Evolutionary conservation across 129 eudicot species (phyloP).

Genomic region (Sambucus nigra): DNA sequence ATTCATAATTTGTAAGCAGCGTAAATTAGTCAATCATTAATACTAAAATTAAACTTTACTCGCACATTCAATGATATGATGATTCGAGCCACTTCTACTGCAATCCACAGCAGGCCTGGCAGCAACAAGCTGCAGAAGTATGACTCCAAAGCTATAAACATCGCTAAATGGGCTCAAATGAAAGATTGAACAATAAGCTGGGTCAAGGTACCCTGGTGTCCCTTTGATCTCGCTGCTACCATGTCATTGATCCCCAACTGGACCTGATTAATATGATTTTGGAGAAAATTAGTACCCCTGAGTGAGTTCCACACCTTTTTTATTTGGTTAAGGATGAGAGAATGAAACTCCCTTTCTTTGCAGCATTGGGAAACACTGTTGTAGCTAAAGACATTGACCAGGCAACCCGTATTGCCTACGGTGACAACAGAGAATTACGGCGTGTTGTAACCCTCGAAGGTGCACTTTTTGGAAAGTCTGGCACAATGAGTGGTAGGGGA

Average conservation of each 20-base stretch:
- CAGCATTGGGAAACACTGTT: conserved; percentile 75
- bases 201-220: conserved; percentile 75
- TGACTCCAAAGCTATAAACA: conserved; percentile 75
- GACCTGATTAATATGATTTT: no score
- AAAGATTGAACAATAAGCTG: conserved; percentile 57
- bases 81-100: conserved; percentile 19
- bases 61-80: conserved; percentile 75
- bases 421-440: conserved; percentile 46
- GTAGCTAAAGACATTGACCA: conserved; percentile 89
- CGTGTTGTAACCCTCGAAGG: conserved; percentile 93
- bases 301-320: conserved; percentile 78
- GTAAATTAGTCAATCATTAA: no score
- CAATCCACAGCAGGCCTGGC: conserved; percentile 68
- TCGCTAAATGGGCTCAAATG: conserved; percentile 70
- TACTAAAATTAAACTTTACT: no score
- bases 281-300: conserved; percentile 65
- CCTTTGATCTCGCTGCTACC: conserved; percentile 75
- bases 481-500: conserved; percentile 99
- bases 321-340: conserved; percentile 78
- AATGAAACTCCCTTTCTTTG: conserved; percentile 79
- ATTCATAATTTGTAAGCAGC: no score
- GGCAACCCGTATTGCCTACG: conserved; percentile 94
- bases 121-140: conserved; percentile 66
- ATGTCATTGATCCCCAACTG: conserved; percentile 61
- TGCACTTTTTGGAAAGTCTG: conserved; percentile 74